Conservation (phyloP, 352 stramenopile genomes). For the Phytophthora pseudosyringae region DNA sequence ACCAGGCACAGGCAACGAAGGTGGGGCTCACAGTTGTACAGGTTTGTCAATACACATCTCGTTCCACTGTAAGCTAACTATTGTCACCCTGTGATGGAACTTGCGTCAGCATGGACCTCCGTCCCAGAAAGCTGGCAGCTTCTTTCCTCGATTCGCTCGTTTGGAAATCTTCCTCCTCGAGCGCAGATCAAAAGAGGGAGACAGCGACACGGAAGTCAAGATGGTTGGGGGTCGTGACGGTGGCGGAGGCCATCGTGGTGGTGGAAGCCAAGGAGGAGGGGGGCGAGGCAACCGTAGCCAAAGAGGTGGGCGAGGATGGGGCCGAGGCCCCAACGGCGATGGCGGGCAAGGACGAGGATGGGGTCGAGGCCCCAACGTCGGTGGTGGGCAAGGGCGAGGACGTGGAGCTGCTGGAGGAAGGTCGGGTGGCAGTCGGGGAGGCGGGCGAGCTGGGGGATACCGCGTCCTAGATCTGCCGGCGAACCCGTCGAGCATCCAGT, state of each 20-base stretch:
- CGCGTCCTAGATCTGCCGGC: constrained; percentile 4
- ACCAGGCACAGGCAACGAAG: not conserved
- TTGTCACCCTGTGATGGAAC: constrained; percentile 2
- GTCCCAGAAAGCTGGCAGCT: not conserved
- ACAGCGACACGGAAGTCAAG: not conserved
- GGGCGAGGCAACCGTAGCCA: constrained; percentile 10
- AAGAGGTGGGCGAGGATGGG: constrained; percentile 12
- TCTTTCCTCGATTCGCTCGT: constrained; percentile 8
- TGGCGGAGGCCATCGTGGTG: constrained; percentile 5
- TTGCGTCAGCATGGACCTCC: not conserved
- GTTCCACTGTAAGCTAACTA: not conserved
- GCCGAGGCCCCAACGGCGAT: not conserved
- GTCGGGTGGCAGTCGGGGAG: not conserved
- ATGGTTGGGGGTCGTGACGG: constrained; percentile 28
- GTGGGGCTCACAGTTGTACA: too few relatives aligned
- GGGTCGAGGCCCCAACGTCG: too few relatives aligned
- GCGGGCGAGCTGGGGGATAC: not conserved
- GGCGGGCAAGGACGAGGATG: not conserved
- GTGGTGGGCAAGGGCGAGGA: constrained; percentile 5
- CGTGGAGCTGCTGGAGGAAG: not conserved
- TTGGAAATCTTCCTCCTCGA: constrained; percentile 18
- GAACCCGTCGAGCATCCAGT: constrained; percentile 48
- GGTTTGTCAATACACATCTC: too few relatives aligned
- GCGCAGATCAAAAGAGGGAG: constrained; percentile 7
- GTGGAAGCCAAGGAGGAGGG: constrained; percentile 10